Evolutionary conservation across 352 stramenopile genomes (phyloP).

Genomic region (Globisporangium viniferum): DNA sequence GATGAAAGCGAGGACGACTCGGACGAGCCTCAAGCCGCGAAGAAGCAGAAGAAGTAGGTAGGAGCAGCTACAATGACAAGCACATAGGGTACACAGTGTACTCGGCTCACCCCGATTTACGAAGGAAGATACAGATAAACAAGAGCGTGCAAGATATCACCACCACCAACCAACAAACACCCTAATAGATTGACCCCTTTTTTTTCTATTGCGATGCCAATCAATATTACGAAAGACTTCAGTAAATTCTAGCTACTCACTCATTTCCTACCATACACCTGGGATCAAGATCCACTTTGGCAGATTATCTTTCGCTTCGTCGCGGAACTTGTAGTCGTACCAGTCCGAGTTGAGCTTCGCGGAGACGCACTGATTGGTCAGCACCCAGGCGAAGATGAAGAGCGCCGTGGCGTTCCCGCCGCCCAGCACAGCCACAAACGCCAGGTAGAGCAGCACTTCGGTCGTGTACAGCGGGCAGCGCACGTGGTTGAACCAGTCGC

Average conservation of each 20-base stretch:
- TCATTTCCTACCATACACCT: constrained; percentile 23
- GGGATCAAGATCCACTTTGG: constrained; percentile 39
- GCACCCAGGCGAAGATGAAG: constrained; percentile 50
- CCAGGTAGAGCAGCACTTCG: constrained; percentile 63
- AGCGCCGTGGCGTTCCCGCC: constrained; percentile 39
- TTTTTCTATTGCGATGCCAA: constrained; percentile 22
- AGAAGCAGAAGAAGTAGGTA: constrained; percentile 24
- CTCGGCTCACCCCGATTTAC: background rate
- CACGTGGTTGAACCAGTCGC: constrained; percentile 66
- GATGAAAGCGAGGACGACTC: constrained; percentile 11
- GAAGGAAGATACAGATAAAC: background rate
- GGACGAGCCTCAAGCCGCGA: constrained; percentile 15
- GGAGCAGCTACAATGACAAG: too few relatives aligned
- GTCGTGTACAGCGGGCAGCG: constrained; percentile 61
- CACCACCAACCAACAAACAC: background rate
- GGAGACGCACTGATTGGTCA: constrained; percentile 60
- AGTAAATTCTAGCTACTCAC: background rate
- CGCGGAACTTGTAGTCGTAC: constrained; percentile 60
- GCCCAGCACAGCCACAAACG: constrained; percentile 41
- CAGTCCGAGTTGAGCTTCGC: constrained; percentile 52
- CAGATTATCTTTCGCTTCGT: constrained; percentile 18
- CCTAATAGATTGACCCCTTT: constrained; percentile 4
- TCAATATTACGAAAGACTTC: constrained; percentile 20
- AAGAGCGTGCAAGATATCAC: background rate
- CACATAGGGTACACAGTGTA: too few relatives aligned